Evolutionary conservation across 1,284 basidiomycete species (phyloP).

Genomic region (Heterobasidion irregulare): DNA sequence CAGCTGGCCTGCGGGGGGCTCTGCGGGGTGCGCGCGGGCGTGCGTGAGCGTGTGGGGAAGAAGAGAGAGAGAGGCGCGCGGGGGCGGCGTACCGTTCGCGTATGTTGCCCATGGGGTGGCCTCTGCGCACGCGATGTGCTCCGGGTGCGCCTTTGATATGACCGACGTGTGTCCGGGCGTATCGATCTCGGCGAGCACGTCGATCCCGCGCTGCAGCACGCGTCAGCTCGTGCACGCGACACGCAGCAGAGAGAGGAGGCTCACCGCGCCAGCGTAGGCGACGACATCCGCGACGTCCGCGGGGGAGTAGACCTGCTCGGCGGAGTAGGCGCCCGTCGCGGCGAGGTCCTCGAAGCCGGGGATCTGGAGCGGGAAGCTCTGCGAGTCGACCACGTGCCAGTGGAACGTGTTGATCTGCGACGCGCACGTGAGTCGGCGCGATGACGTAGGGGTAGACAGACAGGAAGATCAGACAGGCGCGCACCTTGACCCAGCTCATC

Average conservation of each 20-base stretch:
- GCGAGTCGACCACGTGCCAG: slow-evolving; percentile 75
- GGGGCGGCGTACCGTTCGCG: slow-evolving; percentile 38
- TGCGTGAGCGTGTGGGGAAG: background rate
- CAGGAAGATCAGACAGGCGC: slow-evolving; percentile 8
- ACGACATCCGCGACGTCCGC: slow-evolving; percentile 58
- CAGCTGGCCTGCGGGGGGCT: slow-evolving; percentile 80
- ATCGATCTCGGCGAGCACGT: slow-evolving; percentile 45
- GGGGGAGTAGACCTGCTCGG: slow-evolving; percentile 47
- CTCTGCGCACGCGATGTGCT: slow-evolving; percentile 66
- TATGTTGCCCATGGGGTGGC: slow-evolving; percentile 55
- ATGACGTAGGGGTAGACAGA: background rate
- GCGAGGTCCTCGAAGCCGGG: slow-evolving; percentile 57
- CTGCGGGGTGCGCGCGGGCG: slow-evolving; percentile 18
- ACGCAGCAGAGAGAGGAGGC: slow-evolving; percentile 13
- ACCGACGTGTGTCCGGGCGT: slow-evolving; percentile 67
- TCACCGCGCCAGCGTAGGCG: slow-evolving; percentile 62
- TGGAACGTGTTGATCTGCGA: slow-evolving; percentile 63
- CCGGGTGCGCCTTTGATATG: slow-evolving; percentile 59
- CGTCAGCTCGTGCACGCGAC: background rate
- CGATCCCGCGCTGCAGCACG: slow-evolving; percentile 3
- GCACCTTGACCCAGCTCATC: slow-evolving; percentile 83
- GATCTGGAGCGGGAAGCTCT: slow-evolving; percentile 70
- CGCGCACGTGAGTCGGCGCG: background rate
- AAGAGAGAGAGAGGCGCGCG: background rate
- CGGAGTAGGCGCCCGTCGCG: slow-evolving; percentile 61